A percentile compares a stretch with the other conserved stretches of the same genome.
Evolutionary conservation across 371 early-diverging fungal genomes (phyloP).

Genomic region (Saksenaea vasiformis): DNA sequence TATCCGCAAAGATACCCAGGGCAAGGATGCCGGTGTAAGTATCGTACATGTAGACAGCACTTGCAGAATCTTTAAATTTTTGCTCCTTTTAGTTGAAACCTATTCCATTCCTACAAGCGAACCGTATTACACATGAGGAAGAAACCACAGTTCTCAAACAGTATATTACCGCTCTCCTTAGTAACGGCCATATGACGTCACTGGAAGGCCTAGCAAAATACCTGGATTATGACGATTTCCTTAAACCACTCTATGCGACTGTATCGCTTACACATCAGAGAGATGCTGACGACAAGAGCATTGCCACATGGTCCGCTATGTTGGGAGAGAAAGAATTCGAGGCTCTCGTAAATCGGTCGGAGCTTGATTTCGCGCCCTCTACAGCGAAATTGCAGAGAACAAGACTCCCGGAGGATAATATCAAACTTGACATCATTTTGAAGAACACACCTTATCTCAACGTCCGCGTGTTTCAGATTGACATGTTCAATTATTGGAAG

Average conservation of each 20-base stretch:
- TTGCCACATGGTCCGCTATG: slow-evolving; percentile 2
- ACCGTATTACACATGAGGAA: neutral
- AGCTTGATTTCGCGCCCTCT: slow-evolving; percentile 20
- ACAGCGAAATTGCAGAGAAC: slow-evolving; percentile 13
- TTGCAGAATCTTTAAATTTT: neutral
- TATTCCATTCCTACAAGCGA: slow-evolving; percentile 6
- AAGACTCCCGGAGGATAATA: slow-evolving; percentile 19
- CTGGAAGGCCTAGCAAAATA: slow-evolving; percentile 18
- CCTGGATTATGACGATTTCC: slow-evolving; percentile 14
- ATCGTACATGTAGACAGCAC: neutral
- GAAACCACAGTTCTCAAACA: slow-evolving; percentile 8
- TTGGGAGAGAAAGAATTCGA: slow-evolving; percentile 19
- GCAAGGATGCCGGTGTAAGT: neutral
- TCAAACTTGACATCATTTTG: slow-evolving; percentile 20
- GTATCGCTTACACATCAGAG: slow-evolving; percentile 17
- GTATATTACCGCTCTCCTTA: slow-evolving; percentile 25
- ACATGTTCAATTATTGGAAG: slow-evolving; percentile 42
- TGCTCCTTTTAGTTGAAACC: neutral
- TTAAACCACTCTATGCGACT: slow-evolving; percentile 22
- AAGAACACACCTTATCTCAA: slow-evolving; percentile 38
- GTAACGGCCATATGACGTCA: slow-evolving; percentile 14
- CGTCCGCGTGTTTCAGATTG: slow-evolving; percentile 43
- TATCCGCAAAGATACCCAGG: neutral
- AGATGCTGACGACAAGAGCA: neutral
- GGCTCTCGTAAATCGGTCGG: slow-evolving; percentile 12